Base-by-base conservation (phyloP, 2,329 filamentous ascomycete genomes). In the Rutstroemia sp. region DNA sequence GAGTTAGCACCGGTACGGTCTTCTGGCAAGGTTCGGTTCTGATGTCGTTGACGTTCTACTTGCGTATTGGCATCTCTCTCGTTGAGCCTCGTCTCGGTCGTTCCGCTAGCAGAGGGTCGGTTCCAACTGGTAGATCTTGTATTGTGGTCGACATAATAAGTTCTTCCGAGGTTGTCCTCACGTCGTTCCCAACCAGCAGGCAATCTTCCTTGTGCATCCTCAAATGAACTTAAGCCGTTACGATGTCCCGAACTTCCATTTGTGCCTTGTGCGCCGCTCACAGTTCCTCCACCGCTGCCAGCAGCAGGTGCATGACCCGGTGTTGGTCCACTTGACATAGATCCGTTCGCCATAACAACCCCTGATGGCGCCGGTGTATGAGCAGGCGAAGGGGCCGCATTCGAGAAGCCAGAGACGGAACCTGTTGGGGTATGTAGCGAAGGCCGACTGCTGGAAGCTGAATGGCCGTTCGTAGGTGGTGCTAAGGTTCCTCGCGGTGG, bases 71-170 rank as follows among this genome's bases (percentile, higher is more conserved):
- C 89, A 69, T 96, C 92, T 70, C 92, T 81, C 63, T 91, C 88
- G 61, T 78, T 86, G 58, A 91, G 83, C 65, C 88, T 84, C 60
- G 92, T 86, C 49, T 83, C 84, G 47, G 87, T 84, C 59, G 86
- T 92, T 66, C 86, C 87, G 58, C 85, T 85, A 40, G 81, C 79
- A n/a, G 89, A 88, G 7, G 94, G 94, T 58, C 94, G 80, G 65
- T 89, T 92, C 94, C 94, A 99, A 65, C 92, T 97, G 0, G 94
- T 99, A 55, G 94, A 92, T 66, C 94, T 81, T 6, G 92, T 96
- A 71, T 97, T 97, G 71, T 97, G 94, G 68, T 99, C 94, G 52
- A 99, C 94, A 70, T 97, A 99, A 70, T 99, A 99, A 21, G 92
- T 97, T 67, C 94, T 83, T 52, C 94, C 92, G 45, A 97, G 73